Base-by-base conservation (phyloP, 2,329 filamentous ascomycete species). In the Diaporthe ampelina region DNA sequence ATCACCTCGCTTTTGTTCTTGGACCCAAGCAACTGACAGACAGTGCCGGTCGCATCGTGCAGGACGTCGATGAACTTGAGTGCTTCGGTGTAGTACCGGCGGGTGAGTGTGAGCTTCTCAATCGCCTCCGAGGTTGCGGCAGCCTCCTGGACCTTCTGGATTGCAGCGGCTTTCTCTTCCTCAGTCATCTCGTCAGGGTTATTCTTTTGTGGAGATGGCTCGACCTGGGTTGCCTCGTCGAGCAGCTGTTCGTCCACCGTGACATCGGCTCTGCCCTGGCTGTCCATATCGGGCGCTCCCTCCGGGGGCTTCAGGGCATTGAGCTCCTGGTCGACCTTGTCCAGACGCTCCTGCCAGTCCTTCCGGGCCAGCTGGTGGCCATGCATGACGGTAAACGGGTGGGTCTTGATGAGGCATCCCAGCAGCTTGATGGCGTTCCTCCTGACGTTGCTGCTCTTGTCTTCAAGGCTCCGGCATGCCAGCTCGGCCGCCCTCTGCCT, bases 1-100 rank as follows among this genome's bases (percentile, higher is more conserved):
- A 99, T 98, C 35, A 98, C 94, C 82, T 99, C 97, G 79, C 94
- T 98, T 88, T 99, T 99, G 87, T 99, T 99, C 81, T 94, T 94
- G 40, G 97, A 97, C 8, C 95, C 94, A 4, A 99, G 89, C 24
- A 99, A 88, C 83, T 98, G 96, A 76, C 93, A 95, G 45, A 98
- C 92, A 2, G 92, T 91, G 11, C 89, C 89, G 1, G 95, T 97
- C 29, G 94, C 94, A 15, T 93, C 91, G 78, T 98, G 94, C 29
- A 99, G 87, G 8, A 97, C 93, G 76, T 98, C 93, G 78, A 99
- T 98, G 81, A 99, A 99, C 77, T 93, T 94, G 76, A 98, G 88
- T 4, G 96, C 97, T 80, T 98, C 95, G n/a, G 91, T 89, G 82
- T 98, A 98, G 83, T 98, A 98, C 76, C 97, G 92, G 76, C 94